Conservation (phyloP, 306 rosid species). For the Malus sieversii region DNA sequence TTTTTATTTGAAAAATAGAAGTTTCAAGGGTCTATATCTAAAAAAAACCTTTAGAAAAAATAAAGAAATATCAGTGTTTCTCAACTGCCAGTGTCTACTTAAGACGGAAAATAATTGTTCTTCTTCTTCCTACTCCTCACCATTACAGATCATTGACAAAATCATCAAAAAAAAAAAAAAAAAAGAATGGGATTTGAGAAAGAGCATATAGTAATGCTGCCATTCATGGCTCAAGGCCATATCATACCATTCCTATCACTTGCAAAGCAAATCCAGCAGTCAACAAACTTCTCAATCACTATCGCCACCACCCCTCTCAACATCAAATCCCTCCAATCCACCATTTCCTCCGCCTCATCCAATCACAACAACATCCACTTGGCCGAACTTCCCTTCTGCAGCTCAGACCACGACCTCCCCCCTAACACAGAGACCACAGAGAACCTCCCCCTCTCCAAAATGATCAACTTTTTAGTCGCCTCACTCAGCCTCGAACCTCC, state of each 20-base stretch:
- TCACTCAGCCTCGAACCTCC: conserved; percentile 45
- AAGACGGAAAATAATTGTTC: no score
- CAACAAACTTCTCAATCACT: conserved; percentile 36
- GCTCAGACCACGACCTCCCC: conserved; percentile 41
- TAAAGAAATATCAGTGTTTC: no score
- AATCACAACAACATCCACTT: conserved; percentile 14
- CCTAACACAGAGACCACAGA: conserved; percentile 54
- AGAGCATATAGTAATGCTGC: conserved; percentile 46
- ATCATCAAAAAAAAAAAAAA: no score
- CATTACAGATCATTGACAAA: no score
- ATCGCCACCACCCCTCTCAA: conserved; percentile 57
- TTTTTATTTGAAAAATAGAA: no score
- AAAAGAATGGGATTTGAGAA: neutral
- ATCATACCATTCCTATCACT: conserved; percentile 56
- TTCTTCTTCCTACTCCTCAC: no score
- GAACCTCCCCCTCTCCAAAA: conserved; percentile 23
- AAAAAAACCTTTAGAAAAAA: no score
- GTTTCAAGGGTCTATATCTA: no score
- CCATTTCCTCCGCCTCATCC: conserved; percentile 12
- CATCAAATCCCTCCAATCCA: conserved; percentile 41
- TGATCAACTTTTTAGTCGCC: conserved; percentile 23
- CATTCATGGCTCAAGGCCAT: conserved; percentile 67
- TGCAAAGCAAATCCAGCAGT: conserved; percentile 42
- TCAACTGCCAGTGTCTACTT: no score
- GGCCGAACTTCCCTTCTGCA: conserved; percentile 37